Base-by-base conservation (phyloP, 305 asterid species). In the Fraxinus platypoda region DNA sequence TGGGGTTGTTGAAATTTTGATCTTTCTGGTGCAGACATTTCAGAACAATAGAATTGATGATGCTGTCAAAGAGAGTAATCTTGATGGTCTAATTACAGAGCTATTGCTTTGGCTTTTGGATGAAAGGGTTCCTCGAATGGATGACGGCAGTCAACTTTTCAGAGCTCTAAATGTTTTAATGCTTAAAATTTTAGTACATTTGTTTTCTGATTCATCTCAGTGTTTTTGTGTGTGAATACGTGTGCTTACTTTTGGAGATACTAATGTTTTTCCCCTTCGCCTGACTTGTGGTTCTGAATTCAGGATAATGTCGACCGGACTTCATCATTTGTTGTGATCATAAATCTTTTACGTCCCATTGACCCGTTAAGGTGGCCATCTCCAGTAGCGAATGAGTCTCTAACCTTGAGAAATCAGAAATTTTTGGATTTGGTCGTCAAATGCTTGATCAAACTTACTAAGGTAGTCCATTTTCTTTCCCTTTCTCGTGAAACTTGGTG, bases 351-450 rank as follows among this genome's bases (percentile, higher is more conserved):
- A 83, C 93, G 93, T 23, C 99, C 99, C 81, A 88, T 94, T 85
- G 96, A 94, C 85, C 98, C 97, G 49, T 92, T 98, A 82, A 91
- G 97, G 89, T 97, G 99, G 98, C 99, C 97, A 15, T 92, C 97
- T 85, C 97, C 94, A 21, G 92, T 94, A 74, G 84, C 89, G 30
- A 95, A 90, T 62, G 98, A 97, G 83, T 92, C 98, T 72, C 91
- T 88, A 66, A 85, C 87, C 75, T 64, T 90, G 28, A 87, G 99
- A 86, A 94, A 95, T 86, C 98, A 94, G 93, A 95, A 95, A 86
- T 97, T 97, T 84, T 97, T 96, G 4, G 98, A 97, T 90, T 90
- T 94, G 90, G 98, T 93, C 25, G 99, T 97, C 81, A 97, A 94
- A 90, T 97, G 99, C 91, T 90, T 97, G 84, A 97, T 93, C 84